phyloP scores from a whole-genome alignment of 495 filamentous ascomycete species.

The Echria macrotheca region DNA sequence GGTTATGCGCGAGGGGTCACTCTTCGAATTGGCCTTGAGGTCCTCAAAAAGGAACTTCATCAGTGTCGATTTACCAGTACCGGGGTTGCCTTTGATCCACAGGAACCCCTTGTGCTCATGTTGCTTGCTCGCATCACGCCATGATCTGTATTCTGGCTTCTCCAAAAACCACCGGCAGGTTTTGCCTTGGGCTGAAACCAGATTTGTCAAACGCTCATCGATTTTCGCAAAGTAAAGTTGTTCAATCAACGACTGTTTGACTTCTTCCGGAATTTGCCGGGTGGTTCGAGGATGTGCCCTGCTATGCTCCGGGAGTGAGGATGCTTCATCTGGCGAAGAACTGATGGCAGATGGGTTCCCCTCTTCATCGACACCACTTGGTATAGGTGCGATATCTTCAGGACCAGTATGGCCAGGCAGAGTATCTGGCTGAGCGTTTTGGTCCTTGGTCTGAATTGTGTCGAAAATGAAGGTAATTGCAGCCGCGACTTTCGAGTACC shows the following conservation, averaged over 20 bases:
- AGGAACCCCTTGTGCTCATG: constrained; percentile 41
- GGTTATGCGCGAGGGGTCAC: constrained; percentile 11
- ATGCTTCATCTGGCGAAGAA: too few relatives aligned
- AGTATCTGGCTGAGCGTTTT: too few relatives aligned
- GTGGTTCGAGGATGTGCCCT: background rate
- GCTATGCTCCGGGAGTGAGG: too few relatives aligned
- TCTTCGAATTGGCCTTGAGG: constrained; percentile 9
- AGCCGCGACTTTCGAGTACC: constrained; percentile 13
- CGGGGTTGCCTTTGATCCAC: constrained; percentile 51
- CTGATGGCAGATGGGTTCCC: too few relatives aligned
- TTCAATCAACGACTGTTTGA: background rate
- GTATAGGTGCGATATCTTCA: too few relatives aligned
- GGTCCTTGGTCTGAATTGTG: too few relatives aligned
- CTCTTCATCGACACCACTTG: too few relatives aligned
- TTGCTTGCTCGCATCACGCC: constrained; percentile 30
- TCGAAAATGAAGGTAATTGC: constrained; percentile 9
- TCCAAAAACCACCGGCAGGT: constrained; percentile 45
- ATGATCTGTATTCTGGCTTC: constrained; percentile 31
- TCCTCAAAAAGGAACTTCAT: constrained; percentile 42
- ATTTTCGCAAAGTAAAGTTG: constrained; percentile 27
- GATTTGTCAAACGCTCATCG: constrained; percentile 24
- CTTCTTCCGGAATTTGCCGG: background rate
- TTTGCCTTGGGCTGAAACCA: constrained; percentile 16
- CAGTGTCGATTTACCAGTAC: constrained; percentile 49
- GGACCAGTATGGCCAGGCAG: too few relatives aligned